Base-by-base conservation (phyloP, 108 stramenopile genomes). In the Nitzschia inconspicua region DNA sequence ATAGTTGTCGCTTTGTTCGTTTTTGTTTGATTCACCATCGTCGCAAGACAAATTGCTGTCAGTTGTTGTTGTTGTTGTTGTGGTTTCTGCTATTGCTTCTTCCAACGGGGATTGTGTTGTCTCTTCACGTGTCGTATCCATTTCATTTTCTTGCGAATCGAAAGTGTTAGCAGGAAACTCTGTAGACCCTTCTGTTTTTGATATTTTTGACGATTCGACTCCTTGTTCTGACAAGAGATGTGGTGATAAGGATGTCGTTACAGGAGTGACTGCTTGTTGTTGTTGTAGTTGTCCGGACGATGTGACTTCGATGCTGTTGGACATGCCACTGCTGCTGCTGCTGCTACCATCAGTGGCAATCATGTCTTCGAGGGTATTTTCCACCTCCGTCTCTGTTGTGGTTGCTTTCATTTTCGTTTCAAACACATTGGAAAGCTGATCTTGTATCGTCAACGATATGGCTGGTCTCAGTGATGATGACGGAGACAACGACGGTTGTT, bases 401-500 rank as follows among this genome's bases (percentile, higher is more conserved):
- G 35, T 20, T 56, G n/a, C 37, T 0, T 39, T 14, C 37, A 39
- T 39, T 13, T 53, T 53, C 14, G 3, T 31, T 53, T 53, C 27
- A 53, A 53, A 53, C 3, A 53, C 52, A 53, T 30, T 20, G 10
- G 27, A 53, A 4, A 53, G 30, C 31, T 53, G 30, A n/a, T 53
- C 52, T 10, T 53, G 52, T 25, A 53, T 32, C 20, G 32, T n/a
- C 27, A 24, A 52, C 16, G 2, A 13, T 2, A 19, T 52, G 8
- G 51, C n/a, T n/a, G n/a, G n/a, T n/a, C n/a, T n/a, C n/a, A n/a
- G n/a, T n/a, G n/a, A n/a, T n/a, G n/a, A n/a, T n/a, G n/a, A n/a
- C n/a, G n/a, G n/a, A n/a, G n/a, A n/a, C n/a, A n/a, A n/a, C n/a
- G n/a, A n/a, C n/a, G n/a, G n/a, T n/a, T n/a, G n/a, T n/a, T n/a